Conservation (phyloP, 805 yeast species). For the Torulaspora maleeae region DNA sequence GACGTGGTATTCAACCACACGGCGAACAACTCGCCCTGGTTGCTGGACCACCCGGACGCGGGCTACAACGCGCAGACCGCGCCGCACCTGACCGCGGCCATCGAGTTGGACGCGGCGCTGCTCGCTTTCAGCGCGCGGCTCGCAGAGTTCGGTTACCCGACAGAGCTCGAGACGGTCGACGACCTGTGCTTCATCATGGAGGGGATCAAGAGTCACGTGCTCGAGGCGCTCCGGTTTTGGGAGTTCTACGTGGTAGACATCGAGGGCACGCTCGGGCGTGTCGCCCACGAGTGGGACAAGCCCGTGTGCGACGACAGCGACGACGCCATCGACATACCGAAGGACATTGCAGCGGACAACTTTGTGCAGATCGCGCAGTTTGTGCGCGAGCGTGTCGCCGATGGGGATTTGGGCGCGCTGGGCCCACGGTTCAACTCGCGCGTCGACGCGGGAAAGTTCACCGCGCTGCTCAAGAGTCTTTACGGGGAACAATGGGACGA, state of each 20-base stretch:
- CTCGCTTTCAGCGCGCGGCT: conserved; percentile 60
- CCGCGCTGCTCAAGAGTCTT: conserved; percentile 45
- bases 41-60: conserved; percentile 78
- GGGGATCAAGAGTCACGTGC: conserved; percentile 63
- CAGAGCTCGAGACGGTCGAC: conserved; percentile 43
- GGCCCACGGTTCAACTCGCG: conserved; percentile 50
- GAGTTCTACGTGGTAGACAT: conserved; percentile 77
- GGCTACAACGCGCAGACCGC: conserved; percentile 86
- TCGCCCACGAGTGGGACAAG: conserved; percentile 39
- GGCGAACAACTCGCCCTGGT: conserved; percentile 85
- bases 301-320: conserved; percentile 12
- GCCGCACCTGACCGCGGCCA: conserved; percentile 81
- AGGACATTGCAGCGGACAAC: conserved; percentile 36
- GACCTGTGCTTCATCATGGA: conserved; percentile 62
- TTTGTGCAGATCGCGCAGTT: conserved; percentile 46
- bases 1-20: conserved; percentile 96
- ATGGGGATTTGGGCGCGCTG: conserved; percentile 41
- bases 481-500: conserved; percentile 36
- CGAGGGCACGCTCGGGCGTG: conserved; percentile 36
- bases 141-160: conserved; percentile 56
- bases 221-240: conserved; percentile 72
- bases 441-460: conserved; percentile 48
- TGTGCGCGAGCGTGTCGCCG: conserved; percentile 40
- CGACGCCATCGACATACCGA: conserved; percentile 42
- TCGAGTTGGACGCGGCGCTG: conserved; percentile 71